Evolutionary conservation across 106 monocot genomes (phyloP).

Genomic region (Apostasia ramifera): DNA sequence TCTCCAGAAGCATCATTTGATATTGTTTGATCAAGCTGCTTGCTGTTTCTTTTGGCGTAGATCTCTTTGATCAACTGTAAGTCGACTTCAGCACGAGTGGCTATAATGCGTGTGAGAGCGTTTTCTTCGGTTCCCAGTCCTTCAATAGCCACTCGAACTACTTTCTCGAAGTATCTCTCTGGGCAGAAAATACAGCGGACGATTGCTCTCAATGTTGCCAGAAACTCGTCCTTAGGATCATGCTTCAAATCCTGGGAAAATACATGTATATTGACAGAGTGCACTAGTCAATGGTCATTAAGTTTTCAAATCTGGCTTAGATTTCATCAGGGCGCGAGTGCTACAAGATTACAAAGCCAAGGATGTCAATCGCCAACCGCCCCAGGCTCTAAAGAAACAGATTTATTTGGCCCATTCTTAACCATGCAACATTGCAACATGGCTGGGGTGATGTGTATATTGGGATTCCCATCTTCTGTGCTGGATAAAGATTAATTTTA

Average conservation of each 20-base stretch:
- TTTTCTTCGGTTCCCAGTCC: slow-evolving; percentile 66
- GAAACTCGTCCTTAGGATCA: slow-evolving; percentile 59
- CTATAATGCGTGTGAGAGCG: slow-evolving; percentile 55
- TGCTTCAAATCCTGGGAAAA: slow-evolving; percentile 53
- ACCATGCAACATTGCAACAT: too few species aligned
- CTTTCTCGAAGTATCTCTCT: slow-evolving; percentile 65
- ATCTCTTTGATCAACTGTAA: slow-evolving; percentile 43
- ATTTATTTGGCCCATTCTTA: too few species aligned
- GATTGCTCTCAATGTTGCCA: slow-evolving; percentile 37
- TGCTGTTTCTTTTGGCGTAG: slow-evolving; percentile 68
- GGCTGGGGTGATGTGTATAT: too few species aligned
- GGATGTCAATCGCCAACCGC: too few species aligned
- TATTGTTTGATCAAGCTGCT: slow-evolving; percentile 35
- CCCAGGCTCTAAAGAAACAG: too few species aligned
- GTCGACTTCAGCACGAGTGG: slow-evolving; percentile 67
- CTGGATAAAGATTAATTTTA: too few species aligned
- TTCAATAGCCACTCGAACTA: slow-evolving; percentile 41
- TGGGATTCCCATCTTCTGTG: too few species aligned
- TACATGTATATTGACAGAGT: too few species aligned
- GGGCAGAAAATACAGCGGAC: slow-evolving; percentile 36
- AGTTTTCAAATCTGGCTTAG: too few species aligned
- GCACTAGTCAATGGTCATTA: too few species aligned
- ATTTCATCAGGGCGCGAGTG: too few species aligned
- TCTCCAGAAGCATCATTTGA: slow-evolving; percentile 58
- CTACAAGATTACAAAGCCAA: too few species aligned